Evolutionary conservation across 768 basidiomycete genomes (phyloP).

Genomic region (Leccinum broughii): DNA sequence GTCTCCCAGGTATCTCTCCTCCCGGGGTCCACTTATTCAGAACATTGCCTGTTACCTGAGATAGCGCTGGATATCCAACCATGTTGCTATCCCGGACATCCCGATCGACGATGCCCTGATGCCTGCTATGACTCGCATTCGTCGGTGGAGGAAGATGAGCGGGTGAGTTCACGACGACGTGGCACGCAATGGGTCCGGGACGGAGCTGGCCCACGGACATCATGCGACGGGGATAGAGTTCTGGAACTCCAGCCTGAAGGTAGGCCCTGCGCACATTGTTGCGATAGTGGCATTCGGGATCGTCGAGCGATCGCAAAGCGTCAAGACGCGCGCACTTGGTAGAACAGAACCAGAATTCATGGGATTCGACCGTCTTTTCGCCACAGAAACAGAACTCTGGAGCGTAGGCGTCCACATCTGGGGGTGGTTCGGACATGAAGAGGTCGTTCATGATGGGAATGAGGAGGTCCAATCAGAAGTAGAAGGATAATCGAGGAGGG

Average conservation of each 20-base stretch:
- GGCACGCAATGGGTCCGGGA: not conserved
- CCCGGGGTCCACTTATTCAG: conserved; percentile 3
- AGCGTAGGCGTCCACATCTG: conserved; percentile 12
- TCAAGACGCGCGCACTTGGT: conserved; percentile 28
- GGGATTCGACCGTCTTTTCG: conserved; percentile 18
- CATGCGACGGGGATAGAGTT: conserved; percentile 10
- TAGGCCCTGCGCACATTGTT: conserved; percentile 19
- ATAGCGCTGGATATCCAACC: conserved; percentile 17
- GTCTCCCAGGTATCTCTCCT: conserved; percentile 2
- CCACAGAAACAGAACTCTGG: conserved; percentile 30
- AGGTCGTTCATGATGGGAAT: conserved; percentile 3
- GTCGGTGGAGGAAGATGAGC: not conserved
- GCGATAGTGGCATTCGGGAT: conserved; percentile 29
- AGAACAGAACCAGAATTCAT: conserved; percentile 34
- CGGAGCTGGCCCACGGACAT: conserved; percentile 13
- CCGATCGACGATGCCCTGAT: not conserved
- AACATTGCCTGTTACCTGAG: conserved; percentile 19
- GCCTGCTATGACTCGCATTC: not conserved
- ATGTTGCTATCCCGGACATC: not conserved
- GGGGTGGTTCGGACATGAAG: conserved; percentile 5
- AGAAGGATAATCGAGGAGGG: too few relatives aligned
- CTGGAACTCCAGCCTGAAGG: conserved; percentile 1
- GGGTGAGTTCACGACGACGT: not conserved
- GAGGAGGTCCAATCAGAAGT: not conserved
- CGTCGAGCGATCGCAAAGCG: conserved; percentile 26